Conservation (phyloP, 2,329 filamentous ascomycete genomes). For the Nemania bipapillata region DNA sequence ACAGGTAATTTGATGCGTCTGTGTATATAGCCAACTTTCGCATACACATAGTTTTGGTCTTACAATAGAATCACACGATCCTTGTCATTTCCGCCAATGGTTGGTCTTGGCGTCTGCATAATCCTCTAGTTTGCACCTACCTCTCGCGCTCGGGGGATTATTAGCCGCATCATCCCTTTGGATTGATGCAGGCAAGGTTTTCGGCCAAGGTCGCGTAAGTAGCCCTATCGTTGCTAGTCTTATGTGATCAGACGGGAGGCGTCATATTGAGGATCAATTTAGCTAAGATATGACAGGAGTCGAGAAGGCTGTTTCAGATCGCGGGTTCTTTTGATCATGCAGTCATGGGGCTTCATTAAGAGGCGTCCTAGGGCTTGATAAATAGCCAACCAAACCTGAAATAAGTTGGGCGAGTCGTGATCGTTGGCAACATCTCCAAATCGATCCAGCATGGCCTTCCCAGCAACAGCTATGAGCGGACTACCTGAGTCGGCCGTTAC, state of each 20-base stretch:
- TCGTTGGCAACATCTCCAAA: background rate
- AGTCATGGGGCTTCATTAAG: background rate
- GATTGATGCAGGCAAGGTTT: constrained; percentile 7
- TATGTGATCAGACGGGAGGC: background rate
- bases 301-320: background rate
- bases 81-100: constrained; percentile 9
- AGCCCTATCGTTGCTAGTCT: background rate
- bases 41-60: background rate
- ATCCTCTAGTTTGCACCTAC: constrained; percentile 2
- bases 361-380: constrained; percentile 8
- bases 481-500: constrained; percentile 28
- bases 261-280: background rate
- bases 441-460: constrained; percentile 38
- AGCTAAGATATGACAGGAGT: background rate
- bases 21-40: no score
- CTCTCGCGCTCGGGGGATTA: constrained; percentile 11
- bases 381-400: constrained; percentile 1
- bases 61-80: background rate
- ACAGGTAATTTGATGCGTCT: no score
- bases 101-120: constrained; percentile 25
- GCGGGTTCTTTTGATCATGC: background rate
- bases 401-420: background rate
- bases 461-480: constrained; percentile 25
- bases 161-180: constrained; percentile 8
- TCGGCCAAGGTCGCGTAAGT: background rate